These are phyloP conservation scores for Cetradonia linearis DNA, from an alignment of 495 filamentous ascomycete genomes.

Conservation along the genomic window DNA sequence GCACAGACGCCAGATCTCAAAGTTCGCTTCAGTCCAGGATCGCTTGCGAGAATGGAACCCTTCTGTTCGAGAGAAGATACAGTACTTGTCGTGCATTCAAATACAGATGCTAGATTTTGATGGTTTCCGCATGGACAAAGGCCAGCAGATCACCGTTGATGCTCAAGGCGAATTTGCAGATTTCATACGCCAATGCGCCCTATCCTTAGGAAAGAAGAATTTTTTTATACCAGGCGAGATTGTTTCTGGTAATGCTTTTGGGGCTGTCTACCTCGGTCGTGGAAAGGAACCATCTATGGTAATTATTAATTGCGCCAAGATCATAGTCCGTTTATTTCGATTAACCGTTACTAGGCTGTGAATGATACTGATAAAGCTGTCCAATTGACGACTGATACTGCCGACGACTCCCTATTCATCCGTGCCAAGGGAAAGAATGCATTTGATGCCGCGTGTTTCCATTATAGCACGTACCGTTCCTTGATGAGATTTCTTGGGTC, in stretches of 20 bases:
- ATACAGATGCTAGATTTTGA: constrained; percentile 41
- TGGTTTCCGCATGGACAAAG: constrained; percentile 42
- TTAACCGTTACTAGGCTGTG: background rate
- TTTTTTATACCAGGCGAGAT: constrained; percentile 43
- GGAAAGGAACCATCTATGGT: constrained; percentile 30
- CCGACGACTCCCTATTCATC: constrained; percentile 26
- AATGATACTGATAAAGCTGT: constrained; percentile 27
- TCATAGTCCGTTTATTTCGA: background rate
- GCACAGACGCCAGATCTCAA: constrained; percentile 27
- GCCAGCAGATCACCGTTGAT: constrained; percentile 38
- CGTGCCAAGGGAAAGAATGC: constrained; percentile 30
- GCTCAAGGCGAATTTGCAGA: constrained; percentile 37
- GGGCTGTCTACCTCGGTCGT: constrained; percentile 32
- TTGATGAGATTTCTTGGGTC: constrained; percentile 40
- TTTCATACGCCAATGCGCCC: constrained; percentile 34
- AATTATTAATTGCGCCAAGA: background rate
- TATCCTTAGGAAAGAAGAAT: constrained; percentile 35
- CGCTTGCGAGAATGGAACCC: constrained; percentile 34
- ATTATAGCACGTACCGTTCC: constrained; percentile 41
- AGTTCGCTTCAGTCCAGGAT: constrained; percentile 36
- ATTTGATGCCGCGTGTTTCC: constrained; percentile 39
- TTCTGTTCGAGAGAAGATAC: constrained; percentile 31
- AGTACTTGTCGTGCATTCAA: constrained; percentile 33
- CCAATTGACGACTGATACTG: constrained; percentile 24
- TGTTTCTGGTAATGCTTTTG: constrained; percentile 32